phyloP scores from a whole-genome alignment of 2,329 filamentous ascomycete species.

The Escovopsis sp. region DNA sequence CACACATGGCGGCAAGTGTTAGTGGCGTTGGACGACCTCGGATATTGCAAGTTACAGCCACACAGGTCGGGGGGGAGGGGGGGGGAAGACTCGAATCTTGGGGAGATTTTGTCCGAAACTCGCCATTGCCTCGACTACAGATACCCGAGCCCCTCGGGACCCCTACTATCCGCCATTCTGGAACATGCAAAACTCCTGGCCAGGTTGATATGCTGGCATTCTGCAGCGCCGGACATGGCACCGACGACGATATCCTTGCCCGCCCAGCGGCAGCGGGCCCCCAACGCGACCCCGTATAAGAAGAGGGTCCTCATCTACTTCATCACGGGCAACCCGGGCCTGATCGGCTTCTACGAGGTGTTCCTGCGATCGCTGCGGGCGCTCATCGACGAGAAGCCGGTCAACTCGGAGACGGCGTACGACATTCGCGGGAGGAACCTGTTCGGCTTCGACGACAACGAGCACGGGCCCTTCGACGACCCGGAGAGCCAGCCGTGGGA shows the following conservation, averaged over 20 bases:
- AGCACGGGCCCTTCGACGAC: conserved; percentile 31
- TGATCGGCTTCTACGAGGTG: conserved; percentile 56
- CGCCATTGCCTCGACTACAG: conserved; percentile 1
- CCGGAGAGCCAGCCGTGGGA: conserved; percentile 29
- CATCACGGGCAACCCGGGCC: conserved; percentile 62
- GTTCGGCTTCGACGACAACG: conserved; percentile 40
- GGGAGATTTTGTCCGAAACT: too few species aligned
- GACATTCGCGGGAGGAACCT: conserved; percentile 45
- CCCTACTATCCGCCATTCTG: background rate
- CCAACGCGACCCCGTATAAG: conserved; percentile 3
- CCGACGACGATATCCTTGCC: conserved; percentile 17
- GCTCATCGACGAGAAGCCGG: conserved; percentile 32
- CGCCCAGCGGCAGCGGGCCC: conserved; percentile 10
- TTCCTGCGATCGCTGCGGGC: conserved; percentile 47
- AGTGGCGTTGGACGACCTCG: too few species aligned
- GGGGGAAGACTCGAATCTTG: too few species aligned
- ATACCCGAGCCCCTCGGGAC: background rate
- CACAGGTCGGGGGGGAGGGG: too few species aligned
- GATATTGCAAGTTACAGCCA: too few species aligned
- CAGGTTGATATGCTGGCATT: too few species aligned
- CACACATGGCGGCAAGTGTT: too few species aligned
- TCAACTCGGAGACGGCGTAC: conserved; percentile 21
- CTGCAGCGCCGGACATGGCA: conserved; percentile 6
- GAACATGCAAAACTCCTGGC: too few species aligned
- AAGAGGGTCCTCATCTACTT: conserved; percentile 48